These are phyloP conservation scores for Lagenaria siceraria DNA, from an alignment of 306 rosid genomes.

Conservation along the genomic window DNA sequence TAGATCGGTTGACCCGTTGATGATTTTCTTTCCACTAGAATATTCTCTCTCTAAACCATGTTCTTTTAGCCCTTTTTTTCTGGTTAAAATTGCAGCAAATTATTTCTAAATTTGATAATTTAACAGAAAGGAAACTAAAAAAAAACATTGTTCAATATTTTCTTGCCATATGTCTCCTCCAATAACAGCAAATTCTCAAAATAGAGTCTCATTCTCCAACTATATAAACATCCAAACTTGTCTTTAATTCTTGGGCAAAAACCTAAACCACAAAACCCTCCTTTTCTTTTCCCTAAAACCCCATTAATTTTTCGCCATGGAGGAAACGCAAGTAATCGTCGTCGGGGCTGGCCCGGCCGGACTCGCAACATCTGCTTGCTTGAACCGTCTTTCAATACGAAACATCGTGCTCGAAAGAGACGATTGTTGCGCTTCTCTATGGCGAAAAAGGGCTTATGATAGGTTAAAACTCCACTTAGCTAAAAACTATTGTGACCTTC, in stretches of 20 bases:
- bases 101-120: neutral
- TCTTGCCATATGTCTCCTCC: neutral
- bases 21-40: no score
- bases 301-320: neutral
- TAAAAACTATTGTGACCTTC: conserved; percentile 43
- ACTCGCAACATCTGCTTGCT: conserved; percentile 47
- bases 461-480: conserved; percentile 56
- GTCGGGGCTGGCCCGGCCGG: conserved; percentile 67
- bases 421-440: conserved; percentile 41
- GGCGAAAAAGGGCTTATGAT: conserved; percentile 52
- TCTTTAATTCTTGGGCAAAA: neutral
- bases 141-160: neutral
- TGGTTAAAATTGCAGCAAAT: neutral
- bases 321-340: conserved; percentile 34
- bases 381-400: conserved; percentile 24
- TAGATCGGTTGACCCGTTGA: no score
- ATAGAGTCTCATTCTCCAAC: neutral
- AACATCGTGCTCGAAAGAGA: conserved; percentile 46
- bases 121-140: neutral
- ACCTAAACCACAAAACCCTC: neutral
- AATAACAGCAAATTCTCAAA: neutral
- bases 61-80: no score
- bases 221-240: neutral
- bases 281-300: neutral
- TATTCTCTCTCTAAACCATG: no score